Evolutionary conservation across 108 stramenopile species (phyloP).

Genomic region (Nannochloropsis salina): DNA sequence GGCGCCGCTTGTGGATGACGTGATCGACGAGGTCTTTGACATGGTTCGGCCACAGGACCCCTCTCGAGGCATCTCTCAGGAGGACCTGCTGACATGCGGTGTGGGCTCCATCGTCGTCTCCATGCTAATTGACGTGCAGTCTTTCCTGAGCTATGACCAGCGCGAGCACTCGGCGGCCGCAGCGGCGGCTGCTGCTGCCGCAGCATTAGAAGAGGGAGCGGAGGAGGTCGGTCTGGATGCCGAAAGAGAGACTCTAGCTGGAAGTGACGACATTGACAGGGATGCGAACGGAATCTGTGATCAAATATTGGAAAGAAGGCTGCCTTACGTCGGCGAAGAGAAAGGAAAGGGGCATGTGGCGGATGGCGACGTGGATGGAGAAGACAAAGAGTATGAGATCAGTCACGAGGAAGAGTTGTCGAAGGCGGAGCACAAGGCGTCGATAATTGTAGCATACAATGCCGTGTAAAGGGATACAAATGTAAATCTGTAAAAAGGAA

Average conservation of each 20-base stretch:
- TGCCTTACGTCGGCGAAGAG: not conserved
- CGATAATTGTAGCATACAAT: too few species aligned
- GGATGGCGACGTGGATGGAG: not conserved
- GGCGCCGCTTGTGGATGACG: constrained; percentile 24
- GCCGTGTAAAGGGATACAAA: too few species aligned
- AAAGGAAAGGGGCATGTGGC: not conserved
- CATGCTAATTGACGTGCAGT: constrained; percentile 48
- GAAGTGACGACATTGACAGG: not conserved
- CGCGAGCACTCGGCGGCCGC: constrained; percentile 15
- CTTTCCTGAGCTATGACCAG: constrained; percentile 51
- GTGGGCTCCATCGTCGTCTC: constrained; percentile 40
- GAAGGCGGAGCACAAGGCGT: too few species aligned
- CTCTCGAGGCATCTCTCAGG: constrained; percentile 27
- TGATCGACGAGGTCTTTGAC: constrained; percentile 50
- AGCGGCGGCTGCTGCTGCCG: not conserved
- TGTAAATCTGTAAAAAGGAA: too few species aligned
- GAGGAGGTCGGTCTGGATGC: not conserved
- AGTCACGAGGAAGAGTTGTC: too few species aligned
- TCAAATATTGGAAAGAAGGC: too few species aligned
- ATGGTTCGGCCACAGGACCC: constrained; percentile 34
- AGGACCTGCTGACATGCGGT: constrained; percentile 41
- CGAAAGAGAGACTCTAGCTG: not conserved
- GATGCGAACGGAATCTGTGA: not conserved
- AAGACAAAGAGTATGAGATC: not conserved
- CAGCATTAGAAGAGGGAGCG: not conserved